These are phyloP conservation scores for Trichoderma oligosporum DNA, from an alignment of 2,329 filamentous ascomycete species.

Conservation along the genomic window DNA sequence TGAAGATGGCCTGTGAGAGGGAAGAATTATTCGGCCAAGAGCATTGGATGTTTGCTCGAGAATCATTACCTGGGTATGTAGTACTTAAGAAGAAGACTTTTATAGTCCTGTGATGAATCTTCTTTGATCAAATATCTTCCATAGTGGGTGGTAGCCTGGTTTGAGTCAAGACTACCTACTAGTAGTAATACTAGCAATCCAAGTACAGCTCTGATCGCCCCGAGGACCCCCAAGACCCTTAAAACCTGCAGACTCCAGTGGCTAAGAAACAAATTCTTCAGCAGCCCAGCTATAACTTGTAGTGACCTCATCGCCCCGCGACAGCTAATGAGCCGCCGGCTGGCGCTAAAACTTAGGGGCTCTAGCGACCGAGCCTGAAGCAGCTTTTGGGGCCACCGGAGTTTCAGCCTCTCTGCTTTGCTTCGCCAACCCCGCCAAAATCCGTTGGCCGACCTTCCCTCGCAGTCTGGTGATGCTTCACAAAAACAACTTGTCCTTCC, in stretches of 20 bases:
- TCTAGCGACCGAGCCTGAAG: constrained; percentile 11
- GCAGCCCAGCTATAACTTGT: too few species aligned
- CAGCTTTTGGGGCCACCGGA: constrained; percentile 10
- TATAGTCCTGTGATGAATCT: background rate
- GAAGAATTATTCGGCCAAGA: background rate
- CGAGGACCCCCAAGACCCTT: background rate
- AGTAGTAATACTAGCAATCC: background rate
- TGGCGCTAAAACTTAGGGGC: constrained; percentile 18
- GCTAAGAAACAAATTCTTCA: background rate
- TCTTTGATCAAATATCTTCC: background rate
- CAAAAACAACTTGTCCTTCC: constrained; percentile 9
- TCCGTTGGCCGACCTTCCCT: background rate
- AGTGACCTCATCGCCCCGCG: constrained; percentile 19
- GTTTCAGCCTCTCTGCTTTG: constrained; percentile 14
- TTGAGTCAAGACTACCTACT: background rate
- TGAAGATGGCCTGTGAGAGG: constrained; percentile 22
- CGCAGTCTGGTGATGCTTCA: constrained; percentile 22
- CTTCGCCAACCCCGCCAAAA: constrained; percentile 16
- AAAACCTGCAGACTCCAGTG: background rate
- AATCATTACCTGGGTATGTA: too few species aligned
- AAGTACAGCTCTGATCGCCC: background rate
- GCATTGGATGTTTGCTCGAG: too few species aligned
- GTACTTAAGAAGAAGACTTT: too few species aligned
- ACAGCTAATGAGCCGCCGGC: background rate
- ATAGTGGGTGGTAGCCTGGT: background rate